Percentiles rank a stretch among this genome's conserved stretches.
Conservation (phyloP, 257 asterid genomes). For the Solanum etuberosum region DNA sequence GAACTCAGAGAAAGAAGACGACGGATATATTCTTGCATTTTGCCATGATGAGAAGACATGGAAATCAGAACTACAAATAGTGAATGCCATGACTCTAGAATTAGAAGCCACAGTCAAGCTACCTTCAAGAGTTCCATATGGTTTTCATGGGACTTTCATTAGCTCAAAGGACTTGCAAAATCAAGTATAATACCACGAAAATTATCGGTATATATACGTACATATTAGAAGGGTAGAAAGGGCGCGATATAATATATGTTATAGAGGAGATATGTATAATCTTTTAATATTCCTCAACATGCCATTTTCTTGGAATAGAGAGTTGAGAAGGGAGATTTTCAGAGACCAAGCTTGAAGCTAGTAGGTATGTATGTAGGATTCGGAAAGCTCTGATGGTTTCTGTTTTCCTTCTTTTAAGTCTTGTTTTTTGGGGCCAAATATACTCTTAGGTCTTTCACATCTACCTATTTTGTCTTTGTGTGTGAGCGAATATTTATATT, state of each 20-base stretch:
- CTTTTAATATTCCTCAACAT: neutral
- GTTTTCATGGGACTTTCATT: constrained; percentile 75
- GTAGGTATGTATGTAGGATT: neutral
- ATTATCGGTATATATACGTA: neutral
- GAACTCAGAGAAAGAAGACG: constrained; percentile 30
- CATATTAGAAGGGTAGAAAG: neutral
- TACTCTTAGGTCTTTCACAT: neutral
- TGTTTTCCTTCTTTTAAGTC: neutral
- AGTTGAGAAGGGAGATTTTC: neutral
- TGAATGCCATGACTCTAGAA: constrained; percentile 37
- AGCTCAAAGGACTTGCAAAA: constrained; percentile 29
- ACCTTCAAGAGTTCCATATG: constrained; percentile 79
- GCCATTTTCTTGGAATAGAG: neutral
- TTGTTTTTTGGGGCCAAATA: neutral
- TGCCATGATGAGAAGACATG: constrained; percentile 44
- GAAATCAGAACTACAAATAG: constrained; percentile 55
- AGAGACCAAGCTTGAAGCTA: neutral
- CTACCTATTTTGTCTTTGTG: neutral
- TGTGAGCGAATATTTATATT: neutral
- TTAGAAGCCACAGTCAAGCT: constrained; percentile 41
- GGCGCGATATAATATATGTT: neutral
- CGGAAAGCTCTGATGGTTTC: neutral
- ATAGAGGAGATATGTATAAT: neutral
- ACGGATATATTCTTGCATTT: constrained; percentile 38
- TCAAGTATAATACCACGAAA: constrained; percentile 15